Conservation (phyloP, 768 basidiomycete genomes). For the Pleurotus platypus region DNA sequence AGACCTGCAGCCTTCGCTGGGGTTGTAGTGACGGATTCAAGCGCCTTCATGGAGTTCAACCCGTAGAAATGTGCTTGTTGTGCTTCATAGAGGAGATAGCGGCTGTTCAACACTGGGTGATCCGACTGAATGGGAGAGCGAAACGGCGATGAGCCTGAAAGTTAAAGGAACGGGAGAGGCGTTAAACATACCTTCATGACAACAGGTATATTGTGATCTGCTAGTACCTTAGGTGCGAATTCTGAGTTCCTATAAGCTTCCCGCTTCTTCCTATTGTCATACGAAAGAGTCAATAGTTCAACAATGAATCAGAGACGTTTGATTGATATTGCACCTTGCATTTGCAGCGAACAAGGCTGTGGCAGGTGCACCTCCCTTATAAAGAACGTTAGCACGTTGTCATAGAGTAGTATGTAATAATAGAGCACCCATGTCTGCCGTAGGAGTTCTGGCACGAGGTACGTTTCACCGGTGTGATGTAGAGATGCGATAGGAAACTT, state of each 20-base stretch:
- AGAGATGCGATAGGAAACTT: constrained; percentile 71
- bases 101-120: constrained; percentile 56
- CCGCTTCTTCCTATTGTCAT: constrained; percentile 33
- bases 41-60: constrained; percentile 50
- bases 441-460: constrained; percentile 73
- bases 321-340: constrained; percentile 29
- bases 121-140: constrained; percentile 34
- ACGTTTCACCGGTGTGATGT: constrained; percentile 79
- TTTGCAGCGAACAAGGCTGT: constrained; percentile 73
- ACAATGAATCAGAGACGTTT: too few species aligned
- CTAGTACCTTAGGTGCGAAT: constrained; percentile 70
- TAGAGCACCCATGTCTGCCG: constrained; percentile 60
- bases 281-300: not conserved
- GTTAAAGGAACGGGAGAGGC: not conserved
- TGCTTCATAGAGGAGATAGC: constrained; percentile 69
- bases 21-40: constrained; percentile 60
- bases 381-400: not conserved
- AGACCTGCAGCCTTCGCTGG: constrained; percentile 65
- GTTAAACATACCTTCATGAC: constrained; percentile 59
- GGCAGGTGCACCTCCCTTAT: constrained; percentile 52
- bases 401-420: too few species aligned
- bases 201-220: constrained; percentile 61
- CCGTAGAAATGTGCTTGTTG: constrained; percentile 69
- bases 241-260: constrained; percentile 65
- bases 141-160: not conserved